Conservation (phyloP, 805 yeast species). For the Ogataea populi-albae region DNA sequence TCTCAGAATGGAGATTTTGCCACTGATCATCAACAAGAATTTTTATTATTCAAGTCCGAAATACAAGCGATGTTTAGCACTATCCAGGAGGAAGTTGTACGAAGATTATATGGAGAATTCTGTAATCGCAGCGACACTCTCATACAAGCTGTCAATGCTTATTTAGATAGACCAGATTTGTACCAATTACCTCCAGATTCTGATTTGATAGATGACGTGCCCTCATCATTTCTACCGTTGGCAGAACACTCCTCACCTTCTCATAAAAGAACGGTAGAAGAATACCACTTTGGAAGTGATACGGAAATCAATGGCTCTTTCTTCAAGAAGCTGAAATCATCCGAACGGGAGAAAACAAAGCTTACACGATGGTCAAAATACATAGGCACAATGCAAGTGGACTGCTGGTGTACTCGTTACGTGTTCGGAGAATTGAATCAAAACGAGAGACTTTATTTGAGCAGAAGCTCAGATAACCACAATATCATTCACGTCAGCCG, state of each 20-base stretch:
- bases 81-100: constrained; percentile 23
- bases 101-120: constrained; percentile 28
- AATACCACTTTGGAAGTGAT: no score
- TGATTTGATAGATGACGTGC: no score
- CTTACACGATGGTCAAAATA: constrained; percentile 39
- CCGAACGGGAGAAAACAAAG: no score
- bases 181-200: no score
- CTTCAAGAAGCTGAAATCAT: no score
- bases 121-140: constrained; percentile 28
- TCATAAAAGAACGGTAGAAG: no score
- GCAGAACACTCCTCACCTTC: no score
- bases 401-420: constrained; percentile 74
- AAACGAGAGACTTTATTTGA: constrained; percentile 33
- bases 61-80: constrained; percentile 36
- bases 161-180: constrained; percentile 32
- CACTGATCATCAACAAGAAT: no score
- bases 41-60: constrained; percentile 31
- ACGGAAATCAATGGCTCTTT: no score
- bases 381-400: constrained; percentile 58
- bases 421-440: constrained; percentile 45
- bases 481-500: constrained; percentile 27
- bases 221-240: no score
- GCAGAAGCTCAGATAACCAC: constrained; percentile 19
- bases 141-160: constrained; percentile 39
- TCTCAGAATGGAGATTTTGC: constrained; percentile 16